Evolutionary conservation across 1,139 yeast species (phyloP), one percentile per base, ranked within the genome.

Genomic region (Candida dubliniensis): DNA sequence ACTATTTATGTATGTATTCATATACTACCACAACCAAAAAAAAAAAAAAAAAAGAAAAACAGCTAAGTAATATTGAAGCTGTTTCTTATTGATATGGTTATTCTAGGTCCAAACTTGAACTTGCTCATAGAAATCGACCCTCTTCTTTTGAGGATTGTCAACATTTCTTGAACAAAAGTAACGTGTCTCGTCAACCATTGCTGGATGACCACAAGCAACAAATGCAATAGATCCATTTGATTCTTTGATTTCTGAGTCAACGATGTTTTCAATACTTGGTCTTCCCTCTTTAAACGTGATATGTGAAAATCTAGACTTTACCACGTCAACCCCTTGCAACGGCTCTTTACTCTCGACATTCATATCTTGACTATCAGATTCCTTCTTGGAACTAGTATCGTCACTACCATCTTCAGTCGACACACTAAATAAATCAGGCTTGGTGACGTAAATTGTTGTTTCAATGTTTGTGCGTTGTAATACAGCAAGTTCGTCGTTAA

Each of bases 151-250:
- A 1, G 58, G 44, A 26, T 61, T 54, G 40, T 50, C 58, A 11
- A 67, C 54, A 41, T 60, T 53, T 32, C 57, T 44, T 10, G 61
- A 65, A 24, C 66, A 68, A 1, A 60, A 56, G 14, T 59, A 58
- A 46, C 74, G 73, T 8, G 76, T 58, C 34, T 69, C 71, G 58
- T 82, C 87, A 36, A 68, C 74, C 74, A 75, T 67, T 10, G 58
- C 57, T 23, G 78, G 75, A 47, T 74, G 77, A 1, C 77, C 79
- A 58, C 81, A 77, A 1, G 74, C 63, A 29, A 73, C 70, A 49
- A 71, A 67, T 2, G 76, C 76, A 31, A 76, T 55, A 0, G 80
- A 64, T 1, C 73, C 74, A 12, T 46, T 46, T 9, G 77, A 57
- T 36, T 62, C 66, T 7, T 51, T 50, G 5, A 76, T 56, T 45